These are phyloP conservation scores for Carex arenaria DNA, from an alignment of 202 grass and related monocot genomes.

Conservation along the genomic window DNA sequence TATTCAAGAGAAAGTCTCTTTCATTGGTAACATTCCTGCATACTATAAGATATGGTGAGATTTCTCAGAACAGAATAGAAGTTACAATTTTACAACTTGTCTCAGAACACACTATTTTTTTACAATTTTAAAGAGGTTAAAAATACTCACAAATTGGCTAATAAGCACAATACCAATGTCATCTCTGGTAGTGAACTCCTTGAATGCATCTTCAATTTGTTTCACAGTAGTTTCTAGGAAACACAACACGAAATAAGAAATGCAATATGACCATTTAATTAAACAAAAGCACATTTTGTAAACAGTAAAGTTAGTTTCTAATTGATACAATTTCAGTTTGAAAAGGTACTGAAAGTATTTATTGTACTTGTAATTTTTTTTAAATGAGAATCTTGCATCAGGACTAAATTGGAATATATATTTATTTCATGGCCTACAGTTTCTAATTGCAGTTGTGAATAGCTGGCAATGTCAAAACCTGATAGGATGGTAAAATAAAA, in stretches of 20 bases:
- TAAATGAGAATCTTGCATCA: not conserved
- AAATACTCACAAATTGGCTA: conserved; percentile 81
- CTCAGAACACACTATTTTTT: not conserved
- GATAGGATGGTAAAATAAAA: not conserved
- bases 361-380: not conserved
- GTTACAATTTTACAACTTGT: not conserved
- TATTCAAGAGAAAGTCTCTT: not conserved
- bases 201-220: conserved; percentile 94
- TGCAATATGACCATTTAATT: not conserved
- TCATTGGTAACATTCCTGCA: not conserved
- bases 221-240: conserved; percentile 83
- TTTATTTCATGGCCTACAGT: not conserved
- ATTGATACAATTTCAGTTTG: not conserved
- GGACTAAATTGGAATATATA: not conserved
- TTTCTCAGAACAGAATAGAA: not conserved
- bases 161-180: conserved; percentile 87
- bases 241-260: conserved; percentile 14
- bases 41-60: not conserved
- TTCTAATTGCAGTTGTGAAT: not conserved
- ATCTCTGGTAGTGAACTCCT: conserved; percentile 81
- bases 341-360: not conserved
- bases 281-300: not conserved
- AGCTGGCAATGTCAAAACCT: not conserved
- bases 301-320: not conserved
- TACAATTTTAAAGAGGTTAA: not conserved